Conservation (phyloP, 1,139 yeast species). For the Spathaspora sp. region DNA sequence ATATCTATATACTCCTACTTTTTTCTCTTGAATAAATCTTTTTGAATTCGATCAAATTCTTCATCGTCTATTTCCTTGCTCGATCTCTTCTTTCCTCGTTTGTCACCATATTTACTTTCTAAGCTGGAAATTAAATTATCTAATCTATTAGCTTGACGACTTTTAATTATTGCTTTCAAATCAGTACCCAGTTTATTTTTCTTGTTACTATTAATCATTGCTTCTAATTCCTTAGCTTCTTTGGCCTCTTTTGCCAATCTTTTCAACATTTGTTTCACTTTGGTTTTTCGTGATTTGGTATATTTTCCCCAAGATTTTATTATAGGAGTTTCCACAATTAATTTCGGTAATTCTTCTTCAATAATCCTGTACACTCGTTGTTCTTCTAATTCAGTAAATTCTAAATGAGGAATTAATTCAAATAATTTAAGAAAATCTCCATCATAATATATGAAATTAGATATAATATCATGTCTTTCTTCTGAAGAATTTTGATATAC, state of each 20-base stretch:
- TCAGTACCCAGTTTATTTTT: constrained; percentile 39
- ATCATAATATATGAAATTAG: constrained; percentile 55
- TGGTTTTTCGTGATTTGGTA: constrained; percentile 43
- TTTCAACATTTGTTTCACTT: constrained; percentile 46
- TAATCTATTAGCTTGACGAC: constrained; percentile 41
- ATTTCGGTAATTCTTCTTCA: constrained; percentile 36
- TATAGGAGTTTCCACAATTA: constrained; percentile 30
- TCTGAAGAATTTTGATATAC: constrained; percentile 67
- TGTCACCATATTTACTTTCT: constrained; percentile 54
- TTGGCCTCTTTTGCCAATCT: constrained; percentile 59
- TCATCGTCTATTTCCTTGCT: constrained; percentile 33
- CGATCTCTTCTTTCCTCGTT: constrained; percentile 35
- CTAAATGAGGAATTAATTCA: constrained; percentile 77
- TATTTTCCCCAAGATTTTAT: constrained; percentile 53
- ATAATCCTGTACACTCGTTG: constrained; percentile 56
- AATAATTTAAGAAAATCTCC: constrained; percentile 73
- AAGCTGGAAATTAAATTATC: constrained; percentile 49
- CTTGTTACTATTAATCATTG: constrained; percentile 42
- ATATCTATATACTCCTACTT: constrained; percentile 7
- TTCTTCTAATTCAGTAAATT: constrained; percentile 60
- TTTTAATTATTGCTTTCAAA: constrained; percentile 51
- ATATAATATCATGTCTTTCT: constrained; percentile 63
- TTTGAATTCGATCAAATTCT: constrained; percentile 31
- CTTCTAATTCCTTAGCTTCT: constrained; percentile 65
- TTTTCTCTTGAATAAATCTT: constrained; percentile 16